Evolutionary conservation across 2,329 filamentous ascomycete species (phyloP).

Genomic region (Fusarium sp.): DNA sequence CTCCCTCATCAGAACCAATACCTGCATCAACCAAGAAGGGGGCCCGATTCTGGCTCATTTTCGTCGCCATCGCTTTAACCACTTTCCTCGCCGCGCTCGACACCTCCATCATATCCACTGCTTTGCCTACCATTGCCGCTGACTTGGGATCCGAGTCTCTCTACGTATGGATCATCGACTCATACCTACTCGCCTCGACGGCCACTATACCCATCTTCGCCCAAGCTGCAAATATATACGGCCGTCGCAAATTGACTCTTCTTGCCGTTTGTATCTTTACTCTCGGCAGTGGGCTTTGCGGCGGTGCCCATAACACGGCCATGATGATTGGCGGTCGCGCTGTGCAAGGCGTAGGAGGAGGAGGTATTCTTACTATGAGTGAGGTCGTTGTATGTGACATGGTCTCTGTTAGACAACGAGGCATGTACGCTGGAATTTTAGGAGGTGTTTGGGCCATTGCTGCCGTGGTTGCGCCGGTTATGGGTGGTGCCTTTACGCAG

Average conservation of each 20-base stretch:
- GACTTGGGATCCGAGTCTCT: constrained; percentile 33
- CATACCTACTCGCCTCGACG: constrained; percentile 29
- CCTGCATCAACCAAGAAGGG: neutral
- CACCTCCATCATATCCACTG: constrained; percentile 49
- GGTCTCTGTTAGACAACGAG: constrained; percentile 61
- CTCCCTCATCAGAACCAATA: too few relatives aligned
- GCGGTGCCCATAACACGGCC: constrained; percentile 35
- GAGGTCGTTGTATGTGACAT: constrained; percentile 58
- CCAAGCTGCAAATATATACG: constrained; percentile 63
- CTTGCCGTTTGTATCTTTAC: constrained; percentile 38
- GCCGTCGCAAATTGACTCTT: constrained; percentile 58
- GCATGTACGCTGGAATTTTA: constrained; percentile 55
- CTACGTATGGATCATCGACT: constrained; percentile 47
- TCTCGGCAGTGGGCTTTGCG: constrained; percentile 44
- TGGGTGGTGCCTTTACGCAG: constrained; percentile 47
- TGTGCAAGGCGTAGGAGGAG: constrained; percentile 62
- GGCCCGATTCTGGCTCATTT: constrained; percentile 40
- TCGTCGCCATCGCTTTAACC: constrained; percentile 36
- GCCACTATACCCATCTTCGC: constrained; percentile 62
- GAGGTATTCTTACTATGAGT: constrained; percentile 52
- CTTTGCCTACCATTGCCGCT: constrained; percentile 45
- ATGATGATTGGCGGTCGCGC: constrained; percentile 59
- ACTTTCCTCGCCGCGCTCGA: constrained; percentile 46
- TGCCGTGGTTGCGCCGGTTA: constrained; percentile 50
- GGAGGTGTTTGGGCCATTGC: constrained; percentile 51